Conservation (phyloP, 257 asterid genomes). For the Ajuga chamaepitys region DNA sequence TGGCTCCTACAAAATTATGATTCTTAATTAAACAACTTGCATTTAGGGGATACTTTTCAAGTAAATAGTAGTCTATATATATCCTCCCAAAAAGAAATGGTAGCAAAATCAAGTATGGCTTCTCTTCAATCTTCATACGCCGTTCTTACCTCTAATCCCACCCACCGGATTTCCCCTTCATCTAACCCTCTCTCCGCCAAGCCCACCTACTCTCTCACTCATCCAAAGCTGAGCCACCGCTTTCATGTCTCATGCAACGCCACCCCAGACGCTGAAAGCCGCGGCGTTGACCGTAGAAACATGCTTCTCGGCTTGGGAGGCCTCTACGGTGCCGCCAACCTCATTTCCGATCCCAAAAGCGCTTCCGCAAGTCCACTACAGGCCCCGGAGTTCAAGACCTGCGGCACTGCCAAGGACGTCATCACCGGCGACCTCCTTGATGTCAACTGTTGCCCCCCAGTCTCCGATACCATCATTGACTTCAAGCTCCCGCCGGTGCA, state of each 20-base stretch:
- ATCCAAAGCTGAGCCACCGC: conserved; percentile 17
- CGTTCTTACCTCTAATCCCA: conserved; percentile 1
- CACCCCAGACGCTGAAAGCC: not conserved
- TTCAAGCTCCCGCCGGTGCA: conserved; percentile 21
- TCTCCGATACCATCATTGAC: conserved; percentile 12
- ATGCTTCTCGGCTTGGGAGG: conserved; percentile 34
- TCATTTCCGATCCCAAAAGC: not conserved
- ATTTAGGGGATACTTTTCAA: too few species aligned
- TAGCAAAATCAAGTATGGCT: conserved; percentile 17
- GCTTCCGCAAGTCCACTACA: conserved; percentile 16
- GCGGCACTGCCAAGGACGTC: conserved; percentile 11
- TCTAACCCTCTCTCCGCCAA: conserved; percentile 22
- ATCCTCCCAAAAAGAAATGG: too few species aligned
- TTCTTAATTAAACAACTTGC: too few species aligned
- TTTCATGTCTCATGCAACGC: conserved; percentile 23
- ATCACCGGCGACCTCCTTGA: not conserved
- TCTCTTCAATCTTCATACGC: conserved; percentile 19
- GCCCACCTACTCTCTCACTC: conserved; percentile 16
- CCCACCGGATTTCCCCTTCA: not conserved
- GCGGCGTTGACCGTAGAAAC: conserved; percentile 26
- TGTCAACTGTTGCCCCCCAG: conserved; percentile 46
- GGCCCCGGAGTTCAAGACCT: conserved; percentile 26
- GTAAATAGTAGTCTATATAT: too few species aligned
- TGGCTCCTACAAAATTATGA: too few species aligned
- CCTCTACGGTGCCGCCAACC: conserved; percentile 28